These are phyloP conservation scores for Eremomyces bilateralis DNA, from an alignment of 495 filamentous ascomycete species.

Conservation along the genomic window DNA sequence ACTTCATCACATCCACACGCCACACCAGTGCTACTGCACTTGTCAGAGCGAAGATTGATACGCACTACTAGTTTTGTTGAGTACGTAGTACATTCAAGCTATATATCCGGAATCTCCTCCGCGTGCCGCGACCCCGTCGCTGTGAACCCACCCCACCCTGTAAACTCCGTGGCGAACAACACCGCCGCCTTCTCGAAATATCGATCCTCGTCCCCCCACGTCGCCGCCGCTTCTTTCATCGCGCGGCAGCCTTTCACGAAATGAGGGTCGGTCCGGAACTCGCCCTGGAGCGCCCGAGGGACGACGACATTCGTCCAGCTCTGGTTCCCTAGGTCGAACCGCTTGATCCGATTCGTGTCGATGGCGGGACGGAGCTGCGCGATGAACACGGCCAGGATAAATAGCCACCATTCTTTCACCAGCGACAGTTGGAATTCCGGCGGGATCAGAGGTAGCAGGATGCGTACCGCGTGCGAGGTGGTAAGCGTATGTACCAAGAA, in stretches of 20 bases:
- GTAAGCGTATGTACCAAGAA: conserved; percentile 66
- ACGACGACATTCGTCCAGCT: conserved; percentile 58
- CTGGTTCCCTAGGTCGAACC: conserved; percentile 36
- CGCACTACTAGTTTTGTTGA: no score
- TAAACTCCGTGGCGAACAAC: conserved; percentile 57
- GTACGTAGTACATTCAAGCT: no score
- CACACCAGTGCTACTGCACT: no score
- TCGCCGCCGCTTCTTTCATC: conserved; percentile 48
- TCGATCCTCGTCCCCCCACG: conserved; percentile 65
- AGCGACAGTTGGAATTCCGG: conserved; percentile 46
- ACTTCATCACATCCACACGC: no score
- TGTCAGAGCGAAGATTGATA: no score
- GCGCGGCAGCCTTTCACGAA: conserved; percentile 58
- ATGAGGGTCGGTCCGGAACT: conserved; percentile 49
- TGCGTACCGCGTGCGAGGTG: conserved; percentile 66
- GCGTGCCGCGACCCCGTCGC: conserved; percentile 3
- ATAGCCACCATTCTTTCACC: conserved; percentile 73
- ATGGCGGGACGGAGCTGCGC: conserved; percentile 50
- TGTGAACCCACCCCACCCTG: conserved; percentile 45
- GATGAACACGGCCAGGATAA: conserved; percentile 58
- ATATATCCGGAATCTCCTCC: no score
- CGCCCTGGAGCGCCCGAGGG: conserved; percentile 41
- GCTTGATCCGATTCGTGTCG: conserved; percentile 35
- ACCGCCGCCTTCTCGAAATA: conserved; percentile 63
- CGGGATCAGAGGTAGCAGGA: conserved; percentile 61